A percentile compares a stretch with the other conserved stretches of the same genome.
Conservation (phyloP, 202 grass and related monocot species). For the Schoenoplectus tabernaemontani region DNA sequence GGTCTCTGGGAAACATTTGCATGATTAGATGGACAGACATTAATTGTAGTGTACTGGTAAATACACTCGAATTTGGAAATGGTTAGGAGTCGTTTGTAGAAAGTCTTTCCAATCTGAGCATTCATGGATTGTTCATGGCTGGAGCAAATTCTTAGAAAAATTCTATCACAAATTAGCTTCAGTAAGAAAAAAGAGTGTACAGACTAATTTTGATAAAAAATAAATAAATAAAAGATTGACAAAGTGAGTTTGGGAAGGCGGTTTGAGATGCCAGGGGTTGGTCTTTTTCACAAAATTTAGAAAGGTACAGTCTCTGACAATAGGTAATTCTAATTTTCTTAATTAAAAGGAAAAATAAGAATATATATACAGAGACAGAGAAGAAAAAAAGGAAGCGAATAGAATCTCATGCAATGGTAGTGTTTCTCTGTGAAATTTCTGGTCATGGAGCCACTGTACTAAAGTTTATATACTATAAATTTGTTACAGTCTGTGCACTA, state of each 20-base stretch:
- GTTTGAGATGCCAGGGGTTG: not conserved
- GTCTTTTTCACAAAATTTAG: not conserved
- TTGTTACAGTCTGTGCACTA: not conserved
- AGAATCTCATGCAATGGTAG: not conserved
- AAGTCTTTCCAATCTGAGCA: not conserved
- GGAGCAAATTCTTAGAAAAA: not conserved
- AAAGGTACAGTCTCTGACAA: not conserved
- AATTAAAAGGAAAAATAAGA: too few species aligned
- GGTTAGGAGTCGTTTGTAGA: not conserved
- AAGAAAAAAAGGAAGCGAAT: not conserved
- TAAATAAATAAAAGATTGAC: not conserved
- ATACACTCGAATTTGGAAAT: not conserved
- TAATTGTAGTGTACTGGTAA: not conserved
- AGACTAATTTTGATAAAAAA: constrained; percentile 3
- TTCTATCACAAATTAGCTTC: not conserved
- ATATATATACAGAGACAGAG: too few species aligned
- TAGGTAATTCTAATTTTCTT: not conserved
- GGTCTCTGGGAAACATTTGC: not conserved
- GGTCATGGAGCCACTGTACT: not conserved
- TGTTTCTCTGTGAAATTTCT: not conserved
- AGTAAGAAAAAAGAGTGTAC: not conserved
- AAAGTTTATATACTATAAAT: not conserved
- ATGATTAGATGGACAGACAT: not conserved
- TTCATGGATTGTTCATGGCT: not conserved
- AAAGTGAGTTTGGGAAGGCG: not conserved